Conservation (phyloP, 2,329 filamentous ascomycete species). For the Cercospora nicotianae region DNA sequence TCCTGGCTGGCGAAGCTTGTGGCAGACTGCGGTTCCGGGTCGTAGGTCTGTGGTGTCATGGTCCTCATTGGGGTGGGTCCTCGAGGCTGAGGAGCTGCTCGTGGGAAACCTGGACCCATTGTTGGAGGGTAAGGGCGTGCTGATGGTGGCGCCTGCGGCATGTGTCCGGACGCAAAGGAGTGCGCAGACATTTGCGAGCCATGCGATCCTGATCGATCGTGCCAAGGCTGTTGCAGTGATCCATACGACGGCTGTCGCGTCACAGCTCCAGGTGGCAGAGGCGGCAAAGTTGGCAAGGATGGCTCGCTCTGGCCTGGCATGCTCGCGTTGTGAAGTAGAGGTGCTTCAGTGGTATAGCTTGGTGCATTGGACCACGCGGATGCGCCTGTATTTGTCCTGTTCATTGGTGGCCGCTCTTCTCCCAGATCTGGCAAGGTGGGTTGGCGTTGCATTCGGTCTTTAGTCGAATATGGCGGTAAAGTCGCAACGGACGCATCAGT, state of each 20-base stretch:
- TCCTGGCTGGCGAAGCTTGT: slow-evolving; percentile 20
- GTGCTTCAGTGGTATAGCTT: slow-evolving; percentile 64
- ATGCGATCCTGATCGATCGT: slow-evolving; percentile 22
- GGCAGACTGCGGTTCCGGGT: slow-evolving; percentile 18
- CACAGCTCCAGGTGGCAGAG: slow-evolving; percentile 25
- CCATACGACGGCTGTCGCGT: slow-evolving; percentile 30
- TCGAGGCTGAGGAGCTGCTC: slow-evolving; percentile 19
- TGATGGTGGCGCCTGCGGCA: slow-evolving; percentile 20
- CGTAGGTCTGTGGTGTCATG: slow-evolving; percentile 23
- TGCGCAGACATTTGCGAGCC: slow-evolving; percentile 22
- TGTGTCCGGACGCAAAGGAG: slow-evolving; percentile 15
- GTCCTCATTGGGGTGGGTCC: slow-evolving; percentile 23
- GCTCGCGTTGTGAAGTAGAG: slow-evolving; percentile 62
- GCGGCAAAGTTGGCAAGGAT: slow-evolving; percentile 29
- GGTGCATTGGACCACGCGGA: slow-evolving; percentile 52
- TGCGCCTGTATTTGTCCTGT: slow-evolving; percentile 53
- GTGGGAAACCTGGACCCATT: slow-evolving; percentile 19
- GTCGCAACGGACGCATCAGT: slow-evolving; percentile 41
- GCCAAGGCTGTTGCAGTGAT: slow-evolving; percentile 29
- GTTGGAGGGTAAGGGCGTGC: slow-evolving; percentile 16
- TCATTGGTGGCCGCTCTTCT: slow-evolving; percentile 39
- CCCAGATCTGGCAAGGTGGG: slow-evolving; percentile 47
- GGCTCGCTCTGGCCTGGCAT: slow-evolving; percentile 31
- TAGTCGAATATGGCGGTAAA: slow-evolving; percentile 51
- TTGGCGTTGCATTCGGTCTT: slow-evolving; percentile 40